These are phyloP conservation scores for Auricularia auricula-judae DNA, from an alignment of 768 basidiomycete genomes.

Conservation along the genomic window DNA sequence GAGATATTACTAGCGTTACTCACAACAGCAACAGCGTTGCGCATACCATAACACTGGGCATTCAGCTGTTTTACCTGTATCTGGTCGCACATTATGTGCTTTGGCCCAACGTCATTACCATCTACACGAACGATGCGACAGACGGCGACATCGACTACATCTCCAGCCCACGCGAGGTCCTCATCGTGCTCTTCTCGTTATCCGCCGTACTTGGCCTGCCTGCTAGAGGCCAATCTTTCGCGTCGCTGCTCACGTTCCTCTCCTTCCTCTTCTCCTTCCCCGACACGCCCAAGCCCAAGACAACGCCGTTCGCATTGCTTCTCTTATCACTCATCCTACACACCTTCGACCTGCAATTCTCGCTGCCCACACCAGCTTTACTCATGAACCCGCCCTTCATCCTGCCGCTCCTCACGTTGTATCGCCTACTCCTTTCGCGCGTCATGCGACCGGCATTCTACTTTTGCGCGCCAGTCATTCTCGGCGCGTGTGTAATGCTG, in stretches of 20 bases:
- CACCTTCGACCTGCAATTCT: slow-evolving; percentile 13
- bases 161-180: slow-evolving; percentile 21
- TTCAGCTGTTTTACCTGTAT: neutral
- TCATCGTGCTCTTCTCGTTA: slow-evolving; percentile 29
- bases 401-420: neutral
- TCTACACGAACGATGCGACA: neutral
- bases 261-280: slow-evolving; percentile 32
- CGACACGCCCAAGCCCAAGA: slow-evolving; percentile 24
- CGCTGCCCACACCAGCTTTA: neutral
- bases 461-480: neutral
- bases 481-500: slow-evolving; percentile 18
- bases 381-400: neutral
- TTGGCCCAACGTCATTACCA: neutral
- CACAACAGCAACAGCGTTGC: neutral
- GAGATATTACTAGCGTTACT: no score
- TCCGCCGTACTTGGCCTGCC: slow-evolving; percentile 24
- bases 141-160: neutral
- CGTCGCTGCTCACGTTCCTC: slow-evolving; percentile 32
- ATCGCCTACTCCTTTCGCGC: neutral
- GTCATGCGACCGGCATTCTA: neutral
- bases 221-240: slow-evolving; percentile 22
- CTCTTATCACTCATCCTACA: slow-evolving; percentile 35
- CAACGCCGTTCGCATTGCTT: slow-evolving; percentile 42
- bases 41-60: neutral
- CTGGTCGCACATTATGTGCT: neutral